Evolutionary conservation across 768 basidiomycete species (phyloP).

Genomic region (Hericium erinaceus): DNA sequence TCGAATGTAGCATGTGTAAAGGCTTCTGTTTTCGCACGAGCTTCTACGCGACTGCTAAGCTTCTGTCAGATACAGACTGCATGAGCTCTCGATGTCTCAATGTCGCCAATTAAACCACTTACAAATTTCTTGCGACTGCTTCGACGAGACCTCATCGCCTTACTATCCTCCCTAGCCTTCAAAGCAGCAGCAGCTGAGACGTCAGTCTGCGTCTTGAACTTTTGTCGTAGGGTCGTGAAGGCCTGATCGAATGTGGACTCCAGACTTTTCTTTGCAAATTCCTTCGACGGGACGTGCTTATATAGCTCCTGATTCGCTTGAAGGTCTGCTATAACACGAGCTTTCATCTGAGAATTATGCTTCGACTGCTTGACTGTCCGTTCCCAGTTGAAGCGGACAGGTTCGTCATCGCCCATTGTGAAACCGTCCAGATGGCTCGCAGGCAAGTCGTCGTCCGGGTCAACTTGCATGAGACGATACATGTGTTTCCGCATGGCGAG

Average conservation of each 20-base stretch:
- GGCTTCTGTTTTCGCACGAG: slow-evolving; percentile 39
- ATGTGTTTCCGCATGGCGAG: slow-evolving; percentile 65
- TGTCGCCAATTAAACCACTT: slow-evolving; percentile 20
- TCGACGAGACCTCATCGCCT: slow-evolving; percentile 54
- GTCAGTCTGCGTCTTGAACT: slow-evolving; percentile 54
- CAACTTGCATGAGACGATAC: slow-evolving; percentile 47
- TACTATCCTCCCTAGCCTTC: slow-evolving; percentile 49
- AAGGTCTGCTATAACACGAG: slow-evolving; percentile 50
- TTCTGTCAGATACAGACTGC: slow-evolving; percentile 35
- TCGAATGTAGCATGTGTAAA: slow-evolving; percentile 63
- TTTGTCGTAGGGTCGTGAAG: slow-evolving; percentile 59
- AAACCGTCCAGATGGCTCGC: slow-evolving; percentile 51
- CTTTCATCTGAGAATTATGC: slow-evolving; percentile 67
- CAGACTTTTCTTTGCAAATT: slow-evolving; percentile 52
- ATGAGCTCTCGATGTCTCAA: background rate
- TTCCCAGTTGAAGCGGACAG: slow-evolving; percentile 72
- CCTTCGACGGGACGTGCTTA: slow-evolving; percentile 53
- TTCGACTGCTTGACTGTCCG: slow-evolving; percentile 68
- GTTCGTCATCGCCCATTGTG: slow-evolving; percentile 34
- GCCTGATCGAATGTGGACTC: slow-evolving; percentile 63
- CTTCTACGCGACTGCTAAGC: slow-evolving; percentile 53
- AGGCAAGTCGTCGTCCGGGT: slow-evolving; percentile 49
- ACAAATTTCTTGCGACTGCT: slow-evolving; percentile 55
- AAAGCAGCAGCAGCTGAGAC: slow-evolving; percentile 29
- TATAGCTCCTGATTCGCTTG: slow-evolving; percentile 47